Evolutionary conservation across 106 monocot genomes (phyloP).

Genomic region (Dendrobium huoshanense): DNA sequence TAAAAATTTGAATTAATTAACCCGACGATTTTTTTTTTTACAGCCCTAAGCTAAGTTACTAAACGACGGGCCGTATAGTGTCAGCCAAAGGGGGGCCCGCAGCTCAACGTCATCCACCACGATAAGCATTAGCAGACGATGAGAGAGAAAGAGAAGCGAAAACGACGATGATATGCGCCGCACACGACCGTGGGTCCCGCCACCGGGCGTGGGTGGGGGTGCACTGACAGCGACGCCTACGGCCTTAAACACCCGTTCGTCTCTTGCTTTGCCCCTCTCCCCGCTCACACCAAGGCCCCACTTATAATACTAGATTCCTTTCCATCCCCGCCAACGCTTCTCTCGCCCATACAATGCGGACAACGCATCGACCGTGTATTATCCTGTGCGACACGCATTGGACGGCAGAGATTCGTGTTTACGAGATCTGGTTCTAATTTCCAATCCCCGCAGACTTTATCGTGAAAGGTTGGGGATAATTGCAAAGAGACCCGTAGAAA

Average conservation of each 20-base stretch:
- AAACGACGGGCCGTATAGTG: background rate
- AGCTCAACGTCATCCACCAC: background rate
- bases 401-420: background rate
- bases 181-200: background rate
- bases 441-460: too few species aligned
- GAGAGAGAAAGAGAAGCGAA: background rate
- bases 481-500: background rate
- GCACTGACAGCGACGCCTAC: constrained; percentile 5
- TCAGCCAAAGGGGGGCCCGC: background rate
- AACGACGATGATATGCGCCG: constrained; percentile 3
- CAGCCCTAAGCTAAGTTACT: background rate
- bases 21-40: background rate
- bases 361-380: background rate
- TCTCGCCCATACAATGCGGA: background rate
- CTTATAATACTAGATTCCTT: background rate
- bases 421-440: background rate
- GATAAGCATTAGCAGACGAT: background rate
- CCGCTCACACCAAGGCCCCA: too few species aligned
- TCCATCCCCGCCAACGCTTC: background rate
- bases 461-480: background rate
- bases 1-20: too few species aligned
- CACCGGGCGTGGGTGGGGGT: background rate
- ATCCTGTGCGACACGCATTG: background rate
- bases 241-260: background rate
- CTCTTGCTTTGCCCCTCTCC: background rate